phyloP scores from a whole-genome alignment of 805 yeast species.

The Kluyveromyces lactis region DNA sequence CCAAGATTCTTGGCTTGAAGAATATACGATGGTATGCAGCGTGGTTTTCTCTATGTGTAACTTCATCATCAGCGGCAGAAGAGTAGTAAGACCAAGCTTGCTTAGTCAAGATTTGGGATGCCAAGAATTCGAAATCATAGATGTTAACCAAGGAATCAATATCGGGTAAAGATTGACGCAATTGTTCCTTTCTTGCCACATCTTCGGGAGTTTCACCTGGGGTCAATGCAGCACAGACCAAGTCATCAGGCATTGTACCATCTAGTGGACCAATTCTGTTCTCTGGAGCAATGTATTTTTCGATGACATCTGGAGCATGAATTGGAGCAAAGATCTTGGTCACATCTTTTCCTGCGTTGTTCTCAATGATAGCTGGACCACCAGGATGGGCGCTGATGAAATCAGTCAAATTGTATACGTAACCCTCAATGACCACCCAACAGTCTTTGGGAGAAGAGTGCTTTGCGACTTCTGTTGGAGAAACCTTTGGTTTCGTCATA shows the following conservation, averaged over 20 bases:
- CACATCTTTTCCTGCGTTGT: slow-evolving; percentile 79
- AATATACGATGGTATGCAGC: slow-evolving; percentile 80
- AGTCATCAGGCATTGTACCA: slow-evolving; percentile 25
- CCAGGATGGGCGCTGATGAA: slow-evolving; percentile 79
- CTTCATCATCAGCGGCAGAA: slow-evolving; percentile 88
- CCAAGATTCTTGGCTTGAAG: slow-evolving; percentile 76
- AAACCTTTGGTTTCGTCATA: slow-evolving; percentile 12
- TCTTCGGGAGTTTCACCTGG: slow-evolving; percentile 30
- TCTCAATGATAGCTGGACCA: slow-evolving; percentile 62
- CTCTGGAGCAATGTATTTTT: slow-evolving; percentile 47
- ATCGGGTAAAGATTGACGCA: slow-evolving; percentile 51
- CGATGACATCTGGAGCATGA: slow-evolving; percentile 83
- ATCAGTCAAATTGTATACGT: slow-evolving; percentile 68
- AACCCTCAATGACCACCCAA: slow-evolving; percentile 78
- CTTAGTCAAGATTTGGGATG: slow-evolving; percentile 65
- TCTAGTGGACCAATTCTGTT: slow-evolving; percentile 54
- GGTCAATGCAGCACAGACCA: slow-evolving; percentile 23
- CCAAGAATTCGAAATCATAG: slow-evolving; percentile 82
- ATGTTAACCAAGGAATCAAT: slow-evolving; percentile 63
- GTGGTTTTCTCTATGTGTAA: slow-evolving; percentile 84
- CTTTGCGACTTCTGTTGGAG: slow-evolving; percentile 47
- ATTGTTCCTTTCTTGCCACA: slow-evolving; percentile 18
- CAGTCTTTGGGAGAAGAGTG: slow-evolving; percentile 69
- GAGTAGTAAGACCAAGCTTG: slow-evolving; percentile 92
- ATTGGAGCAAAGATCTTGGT: slow-evolving; percentile 79